These are phyloP conservation scores for Raphidocelis subcapitata DNA, from an alignment of 139 green algal genomes.

Conservation along the genomic window DNA sequence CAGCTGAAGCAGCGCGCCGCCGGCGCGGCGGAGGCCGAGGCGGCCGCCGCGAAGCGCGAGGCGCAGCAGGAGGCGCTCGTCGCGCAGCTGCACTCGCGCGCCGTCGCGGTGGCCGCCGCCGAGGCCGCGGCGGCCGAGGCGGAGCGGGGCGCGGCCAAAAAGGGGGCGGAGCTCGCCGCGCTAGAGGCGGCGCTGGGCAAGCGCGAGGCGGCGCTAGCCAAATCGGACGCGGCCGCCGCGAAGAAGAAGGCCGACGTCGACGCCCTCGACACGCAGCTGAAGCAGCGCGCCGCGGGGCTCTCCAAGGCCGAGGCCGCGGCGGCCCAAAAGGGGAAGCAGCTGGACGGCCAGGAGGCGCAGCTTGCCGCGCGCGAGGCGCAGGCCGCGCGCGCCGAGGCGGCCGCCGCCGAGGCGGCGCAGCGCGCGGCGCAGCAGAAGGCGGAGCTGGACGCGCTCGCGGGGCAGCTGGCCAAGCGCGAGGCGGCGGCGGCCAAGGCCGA, in stretches of 20 bases:
- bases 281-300: background rate
- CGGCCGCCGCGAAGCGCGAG: no score
- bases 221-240: background rate
- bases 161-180: no score
- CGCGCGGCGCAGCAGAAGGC: background rate
- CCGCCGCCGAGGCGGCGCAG: background rate
- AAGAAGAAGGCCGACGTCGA: background rate
- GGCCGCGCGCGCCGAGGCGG: background rate
- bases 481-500: background rate
- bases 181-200: no score
- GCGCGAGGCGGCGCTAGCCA: no score
- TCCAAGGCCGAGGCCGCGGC: background rate
- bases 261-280: background rate
- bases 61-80: no score
- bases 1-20: no score
- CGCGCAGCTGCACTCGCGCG: no score
- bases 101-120: no score
- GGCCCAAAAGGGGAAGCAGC: background rate
- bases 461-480: background rate
- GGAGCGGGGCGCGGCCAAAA: no score
- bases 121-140: no score
- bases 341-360: background rate
- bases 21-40: no score
- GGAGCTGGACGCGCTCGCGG: background rate
- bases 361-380: background rate